phyloP scores from a whole-genome alignment of 345 rosid species.

The Gossypium turneri region DNA sequence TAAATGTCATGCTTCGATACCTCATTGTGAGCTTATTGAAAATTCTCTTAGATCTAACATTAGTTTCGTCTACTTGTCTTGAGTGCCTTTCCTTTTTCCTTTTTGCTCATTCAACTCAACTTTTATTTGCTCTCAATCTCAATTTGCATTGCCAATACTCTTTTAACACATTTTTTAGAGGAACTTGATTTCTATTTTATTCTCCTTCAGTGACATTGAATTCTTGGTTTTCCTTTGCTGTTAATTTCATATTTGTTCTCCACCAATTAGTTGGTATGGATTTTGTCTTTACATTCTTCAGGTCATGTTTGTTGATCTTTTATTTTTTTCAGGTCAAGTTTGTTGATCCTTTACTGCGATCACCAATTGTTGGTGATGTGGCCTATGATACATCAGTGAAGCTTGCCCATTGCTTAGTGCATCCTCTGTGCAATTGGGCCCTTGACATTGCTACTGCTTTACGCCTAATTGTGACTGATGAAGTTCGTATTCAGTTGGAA shows the following conservation, averaged over 20 bases:
- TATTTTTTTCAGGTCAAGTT: slow-evolving; percentile 57
- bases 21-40: neutral
- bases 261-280: neutral
- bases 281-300: neutral
- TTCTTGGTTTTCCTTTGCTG: neutral
- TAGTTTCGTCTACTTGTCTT: neutral
- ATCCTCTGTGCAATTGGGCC: slow-evolving; percentile 92
- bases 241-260: neutral
- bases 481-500: slow-evolving; percentile 41
- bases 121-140: neutral
- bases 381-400: slow-evolving; percentile 84
- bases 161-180: neutral
- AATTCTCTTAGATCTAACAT: neutral
- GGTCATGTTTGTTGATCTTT: neutral
- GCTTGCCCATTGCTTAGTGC: slow-evolving; percentile 72
- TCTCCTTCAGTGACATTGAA: neutral
- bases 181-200: neutral
- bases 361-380: slow-evolving; percentile 69
- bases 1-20: neutral
- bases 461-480: slow-evolving; percentile 63
- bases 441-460: slow-evolving; percentile 90
- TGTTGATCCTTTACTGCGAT: slow-evolving; percentile 79
- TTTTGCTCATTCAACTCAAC: neutral
- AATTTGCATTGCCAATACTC: neutral
- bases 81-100: neutral